Evolutionary conservation across 164 flowering plant genomes (phyloP), one percentile per base, ranked within the genome.

Genomic region (Tinospora cordifolia): DNA sequence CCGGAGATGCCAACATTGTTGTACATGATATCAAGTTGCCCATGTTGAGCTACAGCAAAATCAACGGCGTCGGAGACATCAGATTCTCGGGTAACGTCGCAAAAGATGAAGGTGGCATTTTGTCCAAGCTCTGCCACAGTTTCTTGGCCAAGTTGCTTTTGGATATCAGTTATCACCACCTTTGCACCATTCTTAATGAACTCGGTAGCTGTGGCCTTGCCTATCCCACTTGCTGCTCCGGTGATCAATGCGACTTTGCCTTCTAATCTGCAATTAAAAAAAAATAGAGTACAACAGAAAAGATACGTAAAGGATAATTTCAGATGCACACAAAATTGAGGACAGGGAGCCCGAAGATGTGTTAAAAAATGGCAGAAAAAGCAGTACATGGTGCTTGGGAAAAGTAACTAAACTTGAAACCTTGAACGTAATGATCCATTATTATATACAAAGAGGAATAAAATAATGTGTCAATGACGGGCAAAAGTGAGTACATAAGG

Each of bases 191-290:
- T 74, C 72, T 66, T 74, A 65, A 85, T 72, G 80, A 89, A 93
- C 66, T 83, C 85, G 0, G 74, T 69, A 0, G 97, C 98, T 0
- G 97, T 86, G 39, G 83, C 92, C 72, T 74, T 87, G 11, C 98
- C 98, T 8, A 93, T 85, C 6, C 98, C 98, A 24, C 86, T 87
- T 1, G 96, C 94, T 68, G 85, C 97, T 62, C 98, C 98, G 1
- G 97, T 93, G 75, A 93, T 91, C 66, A 93, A 57, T 0, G 96
- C 93, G 41, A 91, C 89, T 79, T 91, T 91, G 65, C 86, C 92
- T 70, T 88, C 86, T 62, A 93, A 81, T 73, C 87, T 85, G 71
- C 62, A 65, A 66, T 40, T 30, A 30, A 30, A 30, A 30, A 30
- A 30, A 30, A n/a, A n/a, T n/a, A n/a, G n/a, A n/a, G n/a, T n/a